Evolutionary conservation across 352 stramenopile genomes (phyloP).

Genomic region (Pythium phragmiticola): DNA sequence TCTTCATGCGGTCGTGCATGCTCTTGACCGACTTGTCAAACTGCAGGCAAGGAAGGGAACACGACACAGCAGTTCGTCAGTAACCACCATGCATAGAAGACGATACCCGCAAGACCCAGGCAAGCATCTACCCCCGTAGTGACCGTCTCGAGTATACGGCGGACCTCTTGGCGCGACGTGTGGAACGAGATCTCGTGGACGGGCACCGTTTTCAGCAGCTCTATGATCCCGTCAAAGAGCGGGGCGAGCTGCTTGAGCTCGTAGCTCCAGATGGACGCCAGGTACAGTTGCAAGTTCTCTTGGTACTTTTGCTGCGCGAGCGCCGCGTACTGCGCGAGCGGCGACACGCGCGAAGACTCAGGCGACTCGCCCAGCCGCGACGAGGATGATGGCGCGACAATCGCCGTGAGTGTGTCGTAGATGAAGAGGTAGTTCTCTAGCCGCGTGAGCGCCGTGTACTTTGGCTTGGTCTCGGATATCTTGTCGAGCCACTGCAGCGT

Average conservation of each 20-base stretch:
- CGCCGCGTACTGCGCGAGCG: conserved; percentile 50
- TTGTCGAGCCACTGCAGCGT: conserved; percentile 76
- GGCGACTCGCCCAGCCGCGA: no score
- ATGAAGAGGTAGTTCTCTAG: conserved; percentile 76
- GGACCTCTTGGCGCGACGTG: conserved; percentile 54
- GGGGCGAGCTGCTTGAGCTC: conserved; percentile 65
- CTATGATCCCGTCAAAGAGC: conserved; percentile 53
- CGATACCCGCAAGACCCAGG: background rate
- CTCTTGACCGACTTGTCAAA: conserved; percentile 67
- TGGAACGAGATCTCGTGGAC: conserved; percentile 69
- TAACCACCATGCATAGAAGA: background rate
- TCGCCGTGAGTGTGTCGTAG: conserved; percentile 42
- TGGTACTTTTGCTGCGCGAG: conserved; percentile 42
- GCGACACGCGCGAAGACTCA: conserved; percentile 30
- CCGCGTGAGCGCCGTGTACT: conserved; percentile 60
- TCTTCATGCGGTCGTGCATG: conserved; percentile 77
- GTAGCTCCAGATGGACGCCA: conserved; percentile 66
- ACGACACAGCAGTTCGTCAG: background rate
- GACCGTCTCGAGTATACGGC: conserved; percentile 45
- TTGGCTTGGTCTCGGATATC: conserved; percentile 57
- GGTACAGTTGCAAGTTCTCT: conserved; percentile 46
- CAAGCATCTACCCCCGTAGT: conserved; percentile 33
- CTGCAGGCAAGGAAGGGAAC: conserved; percentile 22
- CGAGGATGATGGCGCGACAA: conserved; percentile 34
- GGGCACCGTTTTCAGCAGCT: conserved; percentile 52